Base-by-base conservation (phyloP, 495 filamentous ascomycete species). In the Aspergillus cristatus region DNA sequence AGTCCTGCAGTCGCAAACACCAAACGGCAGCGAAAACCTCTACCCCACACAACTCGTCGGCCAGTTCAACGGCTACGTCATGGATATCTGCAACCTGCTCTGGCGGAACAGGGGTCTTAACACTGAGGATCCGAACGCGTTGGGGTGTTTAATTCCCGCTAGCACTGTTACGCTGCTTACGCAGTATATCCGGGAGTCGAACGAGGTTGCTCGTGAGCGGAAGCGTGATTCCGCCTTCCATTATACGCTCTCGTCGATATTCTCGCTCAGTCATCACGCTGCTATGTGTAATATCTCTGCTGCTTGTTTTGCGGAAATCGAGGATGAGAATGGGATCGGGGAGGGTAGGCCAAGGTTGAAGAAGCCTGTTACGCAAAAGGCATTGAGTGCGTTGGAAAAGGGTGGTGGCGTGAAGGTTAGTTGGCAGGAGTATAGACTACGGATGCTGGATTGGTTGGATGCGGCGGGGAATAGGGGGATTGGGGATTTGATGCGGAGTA, bases 11-110 rank as follows among this genome's bases (percentile, higher is more conserved):
- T n/a, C n/a, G n/a, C 57, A 60, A 42, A 16, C 41, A 13, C 48
- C 51, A 13, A 37, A 51, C 36, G 25, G 64, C 46, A 7, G 62
- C 38, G 37, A 56, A 41, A 34, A 72, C 63, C 42, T 72, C 63
- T 45, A 68, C 58, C 33, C 61, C 58, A 45, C 75, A 72, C 47
- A 75, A 2, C 34, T 65, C 3, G 64, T 87, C 36, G 70, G 75
- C 29, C 66, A 72, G 14, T 90, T 91, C 63, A 95, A 95, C 55
- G 82, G 81, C 7, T 87, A 81, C 49, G 70, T 94, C 20, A 91
- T 91, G 82, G 88, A 95, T 50, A 71, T 86, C 28, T 91, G 84
- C 64, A 93, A 95, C 49, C 74, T 84, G 32, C 47, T 94, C 11
- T 93, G 88, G 86, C 75, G 84, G 14, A 78, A 77, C 14, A 79